Base-by-base conservation (phyloP, 2,329 filamentous ascomycete genomes). In the Dactylellina leptospora region DNA sequence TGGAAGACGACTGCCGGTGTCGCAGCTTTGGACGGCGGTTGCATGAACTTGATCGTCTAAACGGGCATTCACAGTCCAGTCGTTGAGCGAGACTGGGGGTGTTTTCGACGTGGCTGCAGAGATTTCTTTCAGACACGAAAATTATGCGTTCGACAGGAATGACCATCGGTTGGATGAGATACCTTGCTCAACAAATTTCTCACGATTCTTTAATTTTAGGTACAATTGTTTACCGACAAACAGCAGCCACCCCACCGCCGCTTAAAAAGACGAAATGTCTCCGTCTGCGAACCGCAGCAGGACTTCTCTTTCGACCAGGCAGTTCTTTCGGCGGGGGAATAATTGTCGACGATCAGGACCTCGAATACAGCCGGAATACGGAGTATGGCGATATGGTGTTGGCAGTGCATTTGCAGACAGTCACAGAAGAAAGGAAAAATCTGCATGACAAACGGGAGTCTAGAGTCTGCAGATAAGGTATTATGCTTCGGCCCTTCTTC, bases 391-490 rank as follows among this genome's bases (percentile, higher is more conserved):
- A 44, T 47, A 45, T 59, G 64, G 59, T 72, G 59, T 64, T 72
- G 59, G 59, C 68, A 60, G 58, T 72, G 68, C 68, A 64, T 64
- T 47, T 53, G 59, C 59, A 54, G 38, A 54, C 5, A 44, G 2
- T 16, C 47, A 63, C 38, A 33, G 27, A 42, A 30, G 16, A 23
- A 53, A 23, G 25, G 18, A 23, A 45, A 53, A 53, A 30, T 18
- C 16, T 40, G 36, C 47, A 63, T 55, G 50, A 56, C 66, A 50
- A 48, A 22, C 33, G 25, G 25, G 23, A 20, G 47, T 53, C 66
- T 71, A 44, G 25, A 53, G n/a, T n/a, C n/a, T 63, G 58, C 66
- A 71, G 66, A 71, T 71, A 71, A 71, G 66, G 64, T 70, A 68
- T 60, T 70, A 50, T 63, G 47, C 58, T 71, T 63, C 59, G 66